Evolutionary conservation across 73 alveolate species (phyloP).

Genomic region (Paramecium octaurelia): DNA sequence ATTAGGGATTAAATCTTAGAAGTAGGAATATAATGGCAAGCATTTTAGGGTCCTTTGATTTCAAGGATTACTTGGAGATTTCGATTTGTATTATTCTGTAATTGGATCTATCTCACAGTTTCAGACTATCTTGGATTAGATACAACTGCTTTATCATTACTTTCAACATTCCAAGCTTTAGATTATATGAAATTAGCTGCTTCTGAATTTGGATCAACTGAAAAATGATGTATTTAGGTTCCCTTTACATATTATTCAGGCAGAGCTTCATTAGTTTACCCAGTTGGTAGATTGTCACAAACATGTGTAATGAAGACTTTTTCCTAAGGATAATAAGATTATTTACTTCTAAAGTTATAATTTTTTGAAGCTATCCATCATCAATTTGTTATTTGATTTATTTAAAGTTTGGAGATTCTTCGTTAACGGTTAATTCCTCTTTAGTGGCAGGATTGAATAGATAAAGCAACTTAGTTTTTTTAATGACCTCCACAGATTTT

Average conservation of each 20-base stretch:
- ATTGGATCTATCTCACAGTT: neutral
- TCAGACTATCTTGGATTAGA: neutral
- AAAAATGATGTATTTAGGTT: neutral
- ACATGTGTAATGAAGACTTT: neutral
- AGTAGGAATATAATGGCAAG: neutral
- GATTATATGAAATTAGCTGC: constrained; percentile 15
- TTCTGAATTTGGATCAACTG: neutral
- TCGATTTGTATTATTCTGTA: neutral
- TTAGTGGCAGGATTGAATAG: neutral
- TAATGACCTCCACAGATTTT: neutral
- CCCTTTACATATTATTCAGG: constrained; percentile 30
- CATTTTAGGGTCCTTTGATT: neutral
- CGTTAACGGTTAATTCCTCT: neutral
- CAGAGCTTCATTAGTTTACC: neutral
- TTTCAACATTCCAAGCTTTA: neutral
- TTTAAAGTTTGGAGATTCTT: neutral
- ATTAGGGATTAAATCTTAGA: neutral
- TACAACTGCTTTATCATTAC: neutral
- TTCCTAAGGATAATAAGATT: neutral
- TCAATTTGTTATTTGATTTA: neutral
- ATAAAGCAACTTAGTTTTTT: neutral
- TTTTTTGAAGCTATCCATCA: neutral
- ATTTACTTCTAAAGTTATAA: neutral
- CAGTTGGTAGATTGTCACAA: constrained; percentile 26
- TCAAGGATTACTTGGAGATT: neutral